Percentiles rank a stretch among this genome's conserved stretches.
These are phyloP conservation scores for Canariomyces notabilis DNA, from an alignment of 2,329 filamentous ascomycete species.

Conservation along the genomic window DNA sequence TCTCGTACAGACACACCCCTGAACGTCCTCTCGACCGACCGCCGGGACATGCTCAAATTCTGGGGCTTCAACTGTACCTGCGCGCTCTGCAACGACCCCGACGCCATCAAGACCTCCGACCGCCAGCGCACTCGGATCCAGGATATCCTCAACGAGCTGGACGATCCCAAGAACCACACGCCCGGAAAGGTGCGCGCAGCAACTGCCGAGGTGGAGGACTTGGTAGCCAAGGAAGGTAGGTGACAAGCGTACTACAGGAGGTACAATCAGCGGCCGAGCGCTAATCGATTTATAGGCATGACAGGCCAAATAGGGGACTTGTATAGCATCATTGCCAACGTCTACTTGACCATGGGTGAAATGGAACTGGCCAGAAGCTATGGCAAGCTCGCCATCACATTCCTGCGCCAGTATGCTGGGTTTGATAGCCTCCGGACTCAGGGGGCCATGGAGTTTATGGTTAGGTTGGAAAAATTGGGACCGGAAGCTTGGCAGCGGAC, in stretches of 20 bases:
- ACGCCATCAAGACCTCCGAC: conserved; percentile 4
- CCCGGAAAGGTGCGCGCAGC: not conserved
- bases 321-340: conserved; percentile 10
- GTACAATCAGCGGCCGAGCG: too few species aligned
- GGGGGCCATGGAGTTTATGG: conserved; percentile 1
- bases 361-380: conserved; percentile 4
- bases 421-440: conserved; percentile 1
- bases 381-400: not conserved
- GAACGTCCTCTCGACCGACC: conserved; percentile 10
- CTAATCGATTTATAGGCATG: too few species aligned
- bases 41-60: conserved; percentile 1
- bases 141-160: conserved; percentile 1
- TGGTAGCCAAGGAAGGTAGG: not conserved
- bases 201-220: conserved; percentile 3
- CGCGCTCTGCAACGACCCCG: conserved; percentile 6
- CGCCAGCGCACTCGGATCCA: conserved; percentile 3
- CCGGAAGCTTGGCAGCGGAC: not conserved
- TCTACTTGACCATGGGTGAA: conserved; percentile 2
- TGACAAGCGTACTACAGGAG: too few species aligned
- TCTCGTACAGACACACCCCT: conserved; percentile 7
- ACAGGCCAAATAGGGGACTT: conserved; percentile 15
- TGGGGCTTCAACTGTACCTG: conserved; percentile 16
- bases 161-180: not conserved
- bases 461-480: conserved; percentile 2
- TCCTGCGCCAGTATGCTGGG: conserved; percentile 1